Conservation (phyloP, 129 eudicot genomes). For the Flaveria robusta region DNA sequence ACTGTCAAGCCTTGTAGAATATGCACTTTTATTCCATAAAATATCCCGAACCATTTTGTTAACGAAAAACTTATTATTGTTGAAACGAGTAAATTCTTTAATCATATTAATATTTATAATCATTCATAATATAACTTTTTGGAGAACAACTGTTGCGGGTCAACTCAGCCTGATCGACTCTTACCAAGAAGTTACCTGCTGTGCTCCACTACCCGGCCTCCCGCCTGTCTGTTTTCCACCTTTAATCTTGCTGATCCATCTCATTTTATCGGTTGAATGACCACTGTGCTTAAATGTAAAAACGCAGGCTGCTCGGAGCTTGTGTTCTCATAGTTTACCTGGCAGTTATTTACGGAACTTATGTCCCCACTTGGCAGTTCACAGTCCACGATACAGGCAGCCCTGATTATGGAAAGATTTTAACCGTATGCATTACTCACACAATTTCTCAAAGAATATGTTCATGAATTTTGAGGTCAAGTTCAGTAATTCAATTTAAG, state of each 20-base stretch:
- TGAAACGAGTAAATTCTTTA: background rate
- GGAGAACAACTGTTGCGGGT: background rate
- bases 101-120: slow-evolving; percentile 2
- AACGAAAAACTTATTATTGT: background rate
- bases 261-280: slow-evolving; percentile 7
- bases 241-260: background rate
- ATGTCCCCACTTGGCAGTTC: slow-evolving; percentile 91
- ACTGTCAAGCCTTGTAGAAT: background rate
- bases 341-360: slow-evolving; percentile 63
- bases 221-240: background rate
- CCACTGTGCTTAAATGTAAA: slow-evolving; percentile 17
- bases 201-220: slow-evolving; percentile 4
- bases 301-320: slow-evolving; percentile 56
- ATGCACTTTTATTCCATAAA: background rate
- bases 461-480: slow-evolving; percentile 16
- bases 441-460: background rate
- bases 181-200: slow-evolving; percentile 6
- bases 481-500: slow-evolving; percentile 9
- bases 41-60: background rate
- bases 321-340: slow-evolving; percentile 58
- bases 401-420: slow-evolving; percentile 64
- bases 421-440: slow-evolving; percentile 51
- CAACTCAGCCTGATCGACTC: background rate
- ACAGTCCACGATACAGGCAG: slow-evolving; percentile 51
- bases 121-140: background rate